Evolutionary conservation across 2,329 filamentous ascomycete genomes (phyloP).

Genomic region (Chaetomiaceae sp.): DNA sequence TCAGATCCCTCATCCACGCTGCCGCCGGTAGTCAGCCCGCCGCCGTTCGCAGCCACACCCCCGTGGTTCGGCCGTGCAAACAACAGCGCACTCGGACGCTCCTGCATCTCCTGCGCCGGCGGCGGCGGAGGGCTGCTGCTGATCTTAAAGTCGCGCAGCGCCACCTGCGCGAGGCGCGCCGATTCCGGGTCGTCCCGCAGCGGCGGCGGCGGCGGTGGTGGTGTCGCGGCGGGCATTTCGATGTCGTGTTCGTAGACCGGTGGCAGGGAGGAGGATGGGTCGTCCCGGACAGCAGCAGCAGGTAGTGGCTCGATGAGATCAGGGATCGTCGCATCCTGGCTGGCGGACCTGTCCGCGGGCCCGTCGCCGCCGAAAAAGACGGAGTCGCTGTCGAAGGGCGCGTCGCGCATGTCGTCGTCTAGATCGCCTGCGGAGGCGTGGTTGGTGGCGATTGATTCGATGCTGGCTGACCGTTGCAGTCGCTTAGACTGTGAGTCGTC

Average conservation of each 20-base stretch:
- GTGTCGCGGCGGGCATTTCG: slow-evolving; percentile 9
- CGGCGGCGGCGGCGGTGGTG: background rate
- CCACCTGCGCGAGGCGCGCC: slow-evolving; percentile 12
- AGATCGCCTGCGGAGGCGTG: slow-evolving; percentile 33
- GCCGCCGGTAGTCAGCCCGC: background rate
- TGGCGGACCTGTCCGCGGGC: background rate
- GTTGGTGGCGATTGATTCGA: slow-evolving; percentile 43
- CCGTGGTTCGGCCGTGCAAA: background rate
- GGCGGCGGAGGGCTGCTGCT: background rate
- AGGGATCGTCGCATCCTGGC: slow-evolving; percentile 1
- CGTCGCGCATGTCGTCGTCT: slow-evolving; percentile 32
- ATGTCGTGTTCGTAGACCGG: slow-evolving; percentile 8
- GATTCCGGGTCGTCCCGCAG: too few relatives aligned
- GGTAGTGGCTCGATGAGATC: slow-evolving; percentile 6
- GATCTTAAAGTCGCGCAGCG: slow-evolving; percentile 11
- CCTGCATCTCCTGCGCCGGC: slow-evolving; percentile 17
- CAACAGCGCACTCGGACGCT: slow-evolving; percentile 7
- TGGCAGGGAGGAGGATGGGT: background rate
- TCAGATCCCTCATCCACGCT: too few relatives aligned
- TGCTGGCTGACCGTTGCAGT: slow-evolving; percentile 40
- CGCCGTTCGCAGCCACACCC: background rate
- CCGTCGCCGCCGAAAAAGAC: background rate
- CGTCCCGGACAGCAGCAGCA: too few relatives aligned
- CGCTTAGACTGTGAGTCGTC: slow-evolving; percentile 31
- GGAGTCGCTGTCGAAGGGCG: slow-evolving; percentile 15